Conservation (phyloP, 1,284 basidiomycete genomes). For the Trichosporon sp. region DNA sequence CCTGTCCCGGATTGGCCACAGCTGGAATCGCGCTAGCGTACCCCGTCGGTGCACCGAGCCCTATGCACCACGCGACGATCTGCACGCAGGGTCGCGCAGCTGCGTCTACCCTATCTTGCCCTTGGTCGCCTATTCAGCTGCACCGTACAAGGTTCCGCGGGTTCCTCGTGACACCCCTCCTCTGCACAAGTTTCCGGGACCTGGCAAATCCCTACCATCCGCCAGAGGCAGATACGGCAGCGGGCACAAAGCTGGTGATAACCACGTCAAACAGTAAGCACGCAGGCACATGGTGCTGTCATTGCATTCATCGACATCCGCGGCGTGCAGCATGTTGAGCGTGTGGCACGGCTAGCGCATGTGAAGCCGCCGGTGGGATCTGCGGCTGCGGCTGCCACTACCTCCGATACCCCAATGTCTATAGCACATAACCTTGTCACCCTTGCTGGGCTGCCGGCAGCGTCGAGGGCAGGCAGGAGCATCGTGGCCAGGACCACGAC, state of each 20-base stretch:
- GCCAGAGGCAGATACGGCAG: background rate
- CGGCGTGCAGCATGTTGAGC: background rate
- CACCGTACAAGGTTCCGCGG: background rate
- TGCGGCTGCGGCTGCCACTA: background rate
- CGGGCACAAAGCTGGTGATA: background rate
- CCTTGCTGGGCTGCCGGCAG: background rate
- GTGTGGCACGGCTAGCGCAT: background rate
- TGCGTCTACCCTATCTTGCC: background rate
- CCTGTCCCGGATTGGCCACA: background rate
- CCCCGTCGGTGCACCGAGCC: background rate
- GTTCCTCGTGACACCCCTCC: conserved; percentile 1
- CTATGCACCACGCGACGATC: background rate
- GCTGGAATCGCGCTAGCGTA: background rate
- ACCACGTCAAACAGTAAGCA: background rate
- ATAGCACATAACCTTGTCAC: background rate
- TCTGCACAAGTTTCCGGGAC: background rate
- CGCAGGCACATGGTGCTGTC: background rate
- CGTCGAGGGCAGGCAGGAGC: background rate
- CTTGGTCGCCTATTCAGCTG: background rate
- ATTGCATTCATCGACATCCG: background rate
- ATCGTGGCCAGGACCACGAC: background rate
- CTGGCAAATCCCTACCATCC: background rate
- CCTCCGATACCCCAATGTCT: background rate
- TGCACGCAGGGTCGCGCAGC: background rate
- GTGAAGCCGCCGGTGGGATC: background rate